Percentiles rank a stretch among this genome's conserved stretches.
These are phyloP conservation scores for Tricholoma furcatifolium DNA, from an alignment of 768 basidiomycete species.

Conservation along the genomic window DNA sequence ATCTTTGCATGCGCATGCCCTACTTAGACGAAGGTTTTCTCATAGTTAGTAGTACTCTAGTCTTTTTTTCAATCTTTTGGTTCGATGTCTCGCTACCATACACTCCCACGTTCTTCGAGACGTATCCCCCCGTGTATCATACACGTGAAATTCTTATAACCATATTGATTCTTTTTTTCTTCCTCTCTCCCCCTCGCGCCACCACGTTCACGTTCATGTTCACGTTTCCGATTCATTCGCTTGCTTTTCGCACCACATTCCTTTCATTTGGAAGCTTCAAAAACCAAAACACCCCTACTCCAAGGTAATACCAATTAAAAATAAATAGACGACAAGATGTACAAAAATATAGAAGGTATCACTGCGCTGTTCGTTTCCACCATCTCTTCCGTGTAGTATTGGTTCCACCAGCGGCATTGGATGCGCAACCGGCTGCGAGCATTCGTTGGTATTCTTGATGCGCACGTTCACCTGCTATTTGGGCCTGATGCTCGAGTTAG, in stretches of 20 bases:
- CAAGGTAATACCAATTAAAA: background rate
- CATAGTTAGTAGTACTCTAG: slow-evolving; percentile 14
- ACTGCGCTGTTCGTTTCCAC: background rate
- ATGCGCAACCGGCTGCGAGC: slow-evolving; percentile 46
- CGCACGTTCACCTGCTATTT: slow-evolving; percentile 63
- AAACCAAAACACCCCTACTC: background rate
- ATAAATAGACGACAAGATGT: background rate
- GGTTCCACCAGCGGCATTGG: background rate
- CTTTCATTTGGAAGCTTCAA: background rate
- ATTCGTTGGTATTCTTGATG: slow-evolving; percentile 58
- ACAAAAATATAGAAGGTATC: background rate
- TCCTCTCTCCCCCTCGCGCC: background rate
- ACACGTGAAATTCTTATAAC: slow-evolving; percentile 18
- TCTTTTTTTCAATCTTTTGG: slow-evolving; percentile 11
- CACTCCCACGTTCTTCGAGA: slow-evolving; percentile 3
- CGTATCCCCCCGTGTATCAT: slow-evolving; percentile 17
- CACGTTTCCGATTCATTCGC: background rate
- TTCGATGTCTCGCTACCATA: slow-evolving; percentile 7
- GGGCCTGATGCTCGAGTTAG: slow-evolving; percentile 41
- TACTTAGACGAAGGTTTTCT: slow-evolving; percentile 42
- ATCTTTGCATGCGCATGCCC: slow-evolving; percentile 58
- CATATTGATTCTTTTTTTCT: slow-evolving; percentile 1
- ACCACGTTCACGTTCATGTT: no score
- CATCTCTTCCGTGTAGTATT: background rate
- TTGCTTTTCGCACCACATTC: background rate